Conservation (phyloP, 169 alveolate genomes). For the Eimeria praecox region DNA sequence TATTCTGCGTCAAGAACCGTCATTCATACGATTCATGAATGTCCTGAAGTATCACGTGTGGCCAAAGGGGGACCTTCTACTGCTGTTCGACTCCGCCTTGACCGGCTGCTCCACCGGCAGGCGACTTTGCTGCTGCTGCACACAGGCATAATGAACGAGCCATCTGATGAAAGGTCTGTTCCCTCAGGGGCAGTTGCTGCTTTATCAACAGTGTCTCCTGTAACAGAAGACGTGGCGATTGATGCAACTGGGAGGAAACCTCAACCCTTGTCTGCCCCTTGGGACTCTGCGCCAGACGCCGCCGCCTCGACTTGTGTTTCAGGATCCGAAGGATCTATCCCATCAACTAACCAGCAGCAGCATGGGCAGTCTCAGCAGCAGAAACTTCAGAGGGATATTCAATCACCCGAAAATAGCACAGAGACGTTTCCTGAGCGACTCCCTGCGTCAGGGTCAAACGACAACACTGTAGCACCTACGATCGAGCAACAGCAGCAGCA, state of each 20-base stretch:
- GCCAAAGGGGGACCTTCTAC: background rate
- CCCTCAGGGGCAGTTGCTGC: slow-evolving; percentile 24
- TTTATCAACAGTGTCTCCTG: background rate
- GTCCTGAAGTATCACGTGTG: background rate
- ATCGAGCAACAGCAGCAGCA: slow-evolving; percentile 54
- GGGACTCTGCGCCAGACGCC: slow-evolving; percentile 44
- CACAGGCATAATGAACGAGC: background rate
- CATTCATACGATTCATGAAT: background rate
- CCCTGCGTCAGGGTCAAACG: background rate
- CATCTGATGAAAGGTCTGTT: background rate
- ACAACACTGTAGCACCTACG: background rate
- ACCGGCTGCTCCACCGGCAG: slow-evolving; percentile 6
- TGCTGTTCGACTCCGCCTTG: background rate
- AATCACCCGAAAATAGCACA: background rate
- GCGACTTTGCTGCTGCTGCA: slow-evolving; percentile 22
- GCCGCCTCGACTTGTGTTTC: slow-evolving; percentile 61
- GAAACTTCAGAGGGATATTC: background rate
- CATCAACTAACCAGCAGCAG: slow-evolving; percentile 34
- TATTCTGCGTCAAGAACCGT: background rate
- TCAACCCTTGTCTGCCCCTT: slow-evolving; percentile 5
- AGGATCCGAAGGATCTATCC: slow-evolving; percentile 56
- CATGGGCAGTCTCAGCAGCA: slow-evolving; percentile 26
- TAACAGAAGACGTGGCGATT: background rate
- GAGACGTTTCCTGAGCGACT: slow-evolving; percentile 13
- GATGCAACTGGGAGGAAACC: slow-evolving; percentile 14